These are phyloP conservation scores for Dendrostoma leiphaemia DNA, from an alignment of 2,329 filamentous ascomycete species.

Conservation along the genomic window DNA sequence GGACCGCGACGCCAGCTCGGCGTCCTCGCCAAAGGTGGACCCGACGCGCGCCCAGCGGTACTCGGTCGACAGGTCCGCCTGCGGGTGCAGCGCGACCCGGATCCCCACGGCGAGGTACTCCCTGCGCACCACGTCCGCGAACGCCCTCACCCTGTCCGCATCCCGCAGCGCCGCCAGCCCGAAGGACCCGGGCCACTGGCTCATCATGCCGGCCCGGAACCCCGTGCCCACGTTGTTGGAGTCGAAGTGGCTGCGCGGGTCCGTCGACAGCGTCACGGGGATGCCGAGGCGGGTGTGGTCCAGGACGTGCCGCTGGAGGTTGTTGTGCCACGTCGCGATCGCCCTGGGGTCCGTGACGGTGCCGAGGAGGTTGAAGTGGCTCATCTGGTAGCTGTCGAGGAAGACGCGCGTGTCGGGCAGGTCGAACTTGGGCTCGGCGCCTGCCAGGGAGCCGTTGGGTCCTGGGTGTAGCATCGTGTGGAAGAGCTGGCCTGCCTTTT, in stretches of 20 bases:
- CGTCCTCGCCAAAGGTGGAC: constrained; percentile 48
- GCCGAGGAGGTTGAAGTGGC: constrained; percentile 21
- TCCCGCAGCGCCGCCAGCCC: constrained; percentile 49
- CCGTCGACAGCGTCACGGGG: constrained; percentile 45
- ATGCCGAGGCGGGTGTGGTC: constrained; percentile 44
- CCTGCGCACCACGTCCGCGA: constrained; percentile 47
- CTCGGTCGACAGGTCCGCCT: constrained; percentile 50
- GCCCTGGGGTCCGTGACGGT: constrained; percentile 28
- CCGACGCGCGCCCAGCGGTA: constrained; percentile 47
- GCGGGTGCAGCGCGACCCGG: constrained; percentile 46
- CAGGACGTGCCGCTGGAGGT: constrained; percentile 39
- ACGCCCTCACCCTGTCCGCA: constrained; percentile 39
- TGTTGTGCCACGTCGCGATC: constrained; percentile 39
- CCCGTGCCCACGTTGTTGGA: constrained; percentile 42
- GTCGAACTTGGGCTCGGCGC: neutral
- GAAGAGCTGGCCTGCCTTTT: constrained; percentile 15
- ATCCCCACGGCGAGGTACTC: constrained; percentile 44
- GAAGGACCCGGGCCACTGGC: constrained; percentile 50
- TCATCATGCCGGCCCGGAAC: constrained; percentile 41
- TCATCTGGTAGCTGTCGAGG: constrained; percentile 13
- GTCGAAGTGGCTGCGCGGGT: constrained; percentile 45
- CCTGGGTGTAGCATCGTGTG: constrained; percentile 10
- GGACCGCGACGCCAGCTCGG: constrained; percentile 35
- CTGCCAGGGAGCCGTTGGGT: constrained; percentile 6
- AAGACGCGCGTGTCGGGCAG: neutral